Evolutionary conservation across 345 rosid species (phyloP), one percentile per base, ranked within the genome.

Genomic region (Gossypium bickii): DNA sequence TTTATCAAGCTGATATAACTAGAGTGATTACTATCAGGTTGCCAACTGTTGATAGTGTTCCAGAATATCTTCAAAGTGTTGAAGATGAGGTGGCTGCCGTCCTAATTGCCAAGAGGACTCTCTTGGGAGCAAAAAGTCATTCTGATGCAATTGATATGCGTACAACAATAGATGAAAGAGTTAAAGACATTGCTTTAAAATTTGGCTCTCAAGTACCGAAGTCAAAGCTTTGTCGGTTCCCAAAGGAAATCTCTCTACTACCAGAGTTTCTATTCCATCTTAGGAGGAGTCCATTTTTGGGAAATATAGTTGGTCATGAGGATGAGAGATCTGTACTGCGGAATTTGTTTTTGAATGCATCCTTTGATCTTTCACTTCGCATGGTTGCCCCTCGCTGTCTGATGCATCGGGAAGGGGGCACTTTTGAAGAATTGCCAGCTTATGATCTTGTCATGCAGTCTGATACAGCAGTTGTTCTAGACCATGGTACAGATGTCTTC

Each of bases 371-470:
- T 59, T 92, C 99, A 3, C 90, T 93, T 44, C 92, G 93, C 61
- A 96, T 96, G 99, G 87, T 96, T 7, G 95, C 94, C 7, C 98
- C 99, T 38, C 97, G 92, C 68, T 89, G 97, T 78, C 81, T 96
- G 69, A 92, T 96, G 98, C 98, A 96, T 79, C 89, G 89, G 67
- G 97, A 90, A 88, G 98, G 97, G 11, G 99, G 98, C 27, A 93
- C 94, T 38, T 96, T 96, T 74, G 99, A 96, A 83, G 99, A 96
- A 81, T 70, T 93, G 72, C 96, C 96, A 8, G 93, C 97, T 27
- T 87, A 93, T 86, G 92, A 95, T 83, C 93, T 93, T 71, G 87
- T 89, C 3, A 95, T 95, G 99, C 99, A 95, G 81, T 93, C 98
- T 75, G 92, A 95, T 77, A 89, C 92, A 43, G 98, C 99, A 56